phyloP scores from a whole-genome alignment of 2,329 filamentous ascomycete species.

The Escovopsis weberi region DNA sequence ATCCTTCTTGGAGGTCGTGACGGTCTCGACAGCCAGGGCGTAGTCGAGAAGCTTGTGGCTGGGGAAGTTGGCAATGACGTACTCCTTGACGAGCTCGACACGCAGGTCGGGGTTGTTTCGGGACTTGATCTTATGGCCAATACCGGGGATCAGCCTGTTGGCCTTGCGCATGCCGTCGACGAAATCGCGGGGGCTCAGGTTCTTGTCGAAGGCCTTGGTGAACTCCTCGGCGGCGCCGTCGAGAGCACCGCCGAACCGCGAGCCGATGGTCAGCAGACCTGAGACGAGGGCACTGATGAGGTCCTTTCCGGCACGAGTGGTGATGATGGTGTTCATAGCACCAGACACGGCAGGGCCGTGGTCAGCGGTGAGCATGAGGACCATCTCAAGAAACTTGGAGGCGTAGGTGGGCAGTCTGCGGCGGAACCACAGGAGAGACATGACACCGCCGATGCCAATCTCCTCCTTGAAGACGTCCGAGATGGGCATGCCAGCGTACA shows the following conservation, averaged over 20 bases:
- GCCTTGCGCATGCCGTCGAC: slow-evolving; percentile 98
- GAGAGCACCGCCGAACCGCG: slow-evolving; percentile 93
- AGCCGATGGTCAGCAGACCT: slow-evolving; percentile 95
- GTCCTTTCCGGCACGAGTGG: slow-evolving; percentile 97
- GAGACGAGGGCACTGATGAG: slow-evolving; percentile 89
- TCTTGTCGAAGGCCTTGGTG: slow-evolving; percentile 95
- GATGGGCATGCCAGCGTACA: slow-evolving; percentile 98
- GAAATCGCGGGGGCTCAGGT: slow-evolving; percentile 94
- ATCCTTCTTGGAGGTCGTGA: slow-evolving; percentile 99
- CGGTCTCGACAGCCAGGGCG: slow-evolving; percentile 90
- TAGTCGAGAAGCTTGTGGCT: slow-evolving; percentile 98
- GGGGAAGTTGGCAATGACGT: slow-evolving; percentile 93
- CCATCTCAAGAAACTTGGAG: slow-evolving; percentile 99
- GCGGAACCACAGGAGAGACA: slow-evolving; percentile 99
- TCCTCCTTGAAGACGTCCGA: slow-evolving; percentile 99
- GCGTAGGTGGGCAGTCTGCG: slow-evolving; percentile 90
- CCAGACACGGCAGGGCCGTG: slow-evolving; percentile 98
- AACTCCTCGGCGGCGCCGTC: slow-evolving; percentile 98
- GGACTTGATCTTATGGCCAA: slow-evolving; percentile 98
- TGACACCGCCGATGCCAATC: slow-evolving; percentile 98
- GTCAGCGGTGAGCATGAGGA: slow-evolving; percentile 98
- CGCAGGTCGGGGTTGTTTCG: slow-evolving; percentile 99
- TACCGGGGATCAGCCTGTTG: slow-evolving; percentile 99
- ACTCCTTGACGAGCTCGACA: slow-evolving; percentile 99
- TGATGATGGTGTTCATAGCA: slow-evolving; percentile 99